phyloP scores from a whole-genome alignment of 2,329 filamentous ascomycete species.

The Aspergillus ibericus region DNA sequence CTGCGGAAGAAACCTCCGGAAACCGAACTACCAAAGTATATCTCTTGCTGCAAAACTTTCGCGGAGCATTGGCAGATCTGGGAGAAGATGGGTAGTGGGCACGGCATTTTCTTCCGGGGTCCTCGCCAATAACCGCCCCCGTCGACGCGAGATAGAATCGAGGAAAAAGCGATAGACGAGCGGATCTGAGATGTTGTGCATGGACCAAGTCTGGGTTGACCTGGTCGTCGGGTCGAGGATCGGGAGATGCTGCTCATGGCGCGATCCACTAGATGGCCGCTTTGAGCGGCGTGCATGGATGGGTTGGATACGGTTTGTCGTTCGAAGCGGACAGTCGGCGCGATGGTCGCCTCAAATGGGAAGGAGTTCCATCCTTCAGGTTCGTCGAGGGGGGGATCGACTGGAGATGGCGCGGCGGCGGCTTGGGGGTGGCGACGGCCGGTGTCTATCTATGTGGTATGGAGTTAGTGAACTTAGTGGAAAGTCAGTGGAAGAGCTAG shows the following conservation, averaged over 20 bases:
- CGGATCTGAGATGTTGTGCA: slow-evolving; percentile 2
- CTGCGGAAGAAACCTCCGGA: not conserved
- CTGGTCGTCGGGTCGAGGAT: slow-evolving; percentile 4
- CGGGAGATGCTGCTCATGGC: not conserved
- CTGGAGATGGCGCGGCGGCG: not conserved
- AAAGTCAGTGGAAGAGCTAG: not conserved
- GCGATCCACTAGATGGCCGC: slow-evolving; percentile 2
- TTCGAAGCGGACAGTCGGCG: not conserved
- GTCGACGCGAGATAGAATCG: not conserved
- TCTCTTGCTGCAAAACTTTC: not conserved
- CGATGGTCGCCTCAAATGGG: not conserved
- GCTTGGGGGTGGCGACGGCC: not conserved
- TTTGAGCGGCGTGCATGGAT: slow-evolving; percentile 4
- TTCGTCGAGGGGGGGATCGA: not conserved
- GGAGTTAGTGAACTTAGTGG: not conserved
- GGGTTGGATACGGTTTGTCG: not conserved
- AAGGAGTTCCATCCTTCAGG: not conserved
- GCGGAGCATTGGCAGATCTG: not conserved
- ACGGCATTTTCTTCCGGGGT: not conserved
- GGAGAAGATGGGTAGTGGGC: not conserved
- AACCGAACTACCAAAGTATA: not conserved
- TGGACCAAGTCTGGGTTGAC: not conserved
- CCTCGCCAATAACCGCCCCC: not conserved
- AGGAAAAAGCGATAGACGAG: not conserved
- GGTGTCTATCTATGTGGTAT: not conserved